These are phyloP conservation scores for Fusarium siculi DNA, from an alignment of 2,329 filamentous ascomycete species.

Conservation along the genomic window DNA sequence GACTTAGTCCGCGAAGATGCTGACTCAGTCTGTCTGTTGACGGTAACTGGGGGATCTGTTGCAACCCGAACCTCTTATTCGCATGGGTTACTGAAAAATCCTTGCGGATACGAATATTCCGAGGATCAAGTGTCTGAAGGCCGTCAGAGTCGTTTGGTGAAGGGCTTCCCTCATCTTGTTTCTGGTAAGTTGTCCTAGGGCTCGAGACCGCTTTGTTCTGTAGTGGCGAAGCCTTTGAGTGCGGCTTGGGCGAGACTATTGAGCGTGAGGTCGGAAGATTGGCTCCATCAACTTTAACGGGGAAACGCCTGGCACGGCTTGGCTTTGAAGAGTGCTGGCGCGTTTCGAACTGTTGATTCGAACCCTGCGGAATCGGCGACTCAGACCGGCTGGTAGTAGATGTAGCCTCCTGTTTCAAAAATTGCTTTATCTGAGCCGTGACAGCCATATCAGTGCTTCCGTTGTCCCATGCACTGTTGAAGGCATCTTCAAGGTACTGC, in stretches of 20 bases:
- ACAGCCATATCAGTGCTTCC: background rate
- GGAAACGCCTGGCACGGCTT: background rate
- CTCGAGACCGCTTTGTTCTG: background rate
- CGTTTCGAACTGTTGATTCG: background rate
- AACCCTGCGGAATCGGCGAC: background rate
- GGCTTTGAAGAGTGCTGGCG: background rate
- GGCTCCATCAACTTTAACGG: background rate
- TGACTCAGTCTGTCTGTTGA: background rate
- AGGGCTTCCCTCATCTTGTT: too few relatives aligned
- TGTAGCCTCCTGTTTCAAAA: background rate
- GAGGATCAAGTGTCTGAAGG: background rate
- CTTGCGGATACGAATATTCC: accelerated
- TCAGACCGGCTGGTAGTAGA: background rate
- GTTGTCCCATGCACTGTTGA: background rate
- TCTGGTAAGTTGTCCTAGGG: background rate
- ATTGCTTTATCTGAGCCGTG: background rate
- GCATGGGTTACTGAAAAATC: background rate
- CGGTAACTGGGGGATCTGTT: background rate
- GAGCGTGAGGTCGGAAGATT: background rate
- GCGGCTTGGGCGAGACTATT: background rate
- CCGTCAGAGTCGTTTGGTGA: background rate
- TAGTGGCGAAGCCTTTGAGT: background rate
- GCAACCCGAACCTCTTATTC: background rate
- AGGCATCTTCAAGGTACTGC: background rate
- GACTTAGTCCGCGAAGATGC: background rate